Evolutionary conservation across 345 rosid genomes (phyloP).

Genomic region (Ceriops zippeliana): DNA sequence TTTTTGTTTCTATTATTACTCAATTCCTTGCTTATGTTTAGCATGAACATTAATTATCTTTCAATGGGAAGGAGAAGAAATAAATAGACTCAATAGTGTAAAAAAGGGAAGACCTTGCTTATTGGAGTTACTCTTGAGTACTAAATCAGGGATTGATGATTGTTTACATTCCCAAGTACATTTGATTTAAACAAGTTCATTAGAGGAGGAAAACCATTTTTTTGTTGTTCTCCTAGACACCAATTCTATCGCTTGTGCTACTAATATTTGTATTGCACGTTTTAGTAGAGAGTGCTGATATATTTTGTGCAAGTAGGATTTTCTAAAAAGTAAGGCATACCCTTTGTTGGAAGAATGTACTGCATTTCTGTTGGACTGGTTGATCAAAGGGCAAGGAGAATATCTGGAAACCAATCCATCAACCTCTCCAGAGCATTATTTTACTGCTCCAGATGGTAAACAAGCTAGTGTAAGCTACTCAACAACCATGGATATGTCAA

Average conservation of each 20-base stretch:
- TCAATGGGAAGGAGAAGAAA: neutral
- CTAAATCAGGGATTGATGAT: neutral
- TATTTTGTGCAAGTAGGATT: constrained; percentile 46
- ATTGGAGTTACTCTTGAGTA: neutral
- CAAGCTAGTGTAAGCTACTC: constrained; percentile 90
- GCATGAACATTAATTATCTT: neutral
- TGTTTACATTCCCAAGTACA: no score
- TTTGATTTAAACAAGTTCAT: no score
- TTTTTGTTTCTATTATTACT: neutral
- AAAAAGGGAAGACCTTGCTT: neutral
- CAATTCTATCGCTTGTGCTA: neutral
- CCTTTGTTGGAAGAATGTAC: constrained; percentile 86
- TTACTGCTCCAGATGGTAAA: constrained; percentile 72
- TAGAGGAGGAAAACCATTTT: no score
- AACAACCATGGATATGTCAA: constrained; percentile 90
- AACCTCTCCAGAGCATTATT: constrained; percentile 91
- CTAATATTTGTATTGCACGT: neutral
- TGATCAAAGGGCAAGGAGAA: constrained; percentile 69
- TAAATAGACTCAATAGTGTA: neutral
- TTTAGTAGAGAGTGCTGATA: neutral
- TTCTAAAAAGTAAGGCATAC: constrained; percentile 69
- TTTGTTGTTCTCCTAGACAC: no score
- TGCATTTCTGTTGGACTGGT: constrained; percentile 78
- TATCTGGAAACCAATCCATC: constrained; percentile 91
- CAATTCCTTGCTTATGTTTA: neutral